Evolutionary conservation across 2,329 filamentous ascomycete species (phyloP).

Genomic region (Trichoderma sp.): DNA sequence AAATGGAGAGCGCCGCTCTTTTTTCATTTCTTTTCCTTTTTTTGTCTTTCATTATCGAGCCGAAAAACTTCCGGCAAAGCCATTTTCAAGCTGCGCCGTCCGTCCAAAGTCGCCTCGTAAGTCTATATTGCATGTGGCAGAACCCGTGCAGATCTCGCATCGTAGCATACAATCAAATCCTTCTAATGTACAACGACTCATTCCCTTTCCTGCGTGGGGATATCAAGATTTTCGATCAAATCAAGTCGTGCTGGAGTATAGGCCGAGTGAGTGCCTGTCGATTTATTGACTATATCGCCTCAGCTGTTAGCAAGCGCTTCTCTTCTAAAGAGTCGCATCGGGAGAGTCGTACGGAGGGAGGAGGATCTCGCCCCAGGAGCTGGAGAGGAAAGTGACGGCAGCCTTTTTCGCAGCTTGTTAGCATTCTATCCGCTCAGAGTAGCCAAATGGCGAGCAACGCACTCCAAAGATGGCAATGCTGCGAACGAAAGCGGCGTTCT

Average conservation of each 20-base stretch:
- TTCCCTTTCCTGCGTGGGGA: background rate
- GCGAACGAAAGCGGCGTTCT: constrained; percentile 70
- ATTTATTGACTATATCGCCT: constrained; percentile 17
- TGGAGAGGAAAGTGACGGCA: constrained; percentile 68
- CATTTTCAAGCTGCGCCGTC: background rate
- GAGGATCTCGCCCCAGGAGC: constrained; percentile 68
- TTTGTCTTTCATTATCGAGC: constrained; percentile 20
- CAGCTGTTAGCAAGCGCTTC: background rate
- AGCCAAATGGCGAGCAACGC: constrained; percentile 45
- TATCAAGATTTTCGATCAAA: constrained; percentile 1
- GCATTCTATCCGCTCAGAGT: background rate
- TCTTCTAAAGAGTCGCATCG: background rate
- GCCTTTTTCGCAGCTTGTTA: constrained; percentile 47
- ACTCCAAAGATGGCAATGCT: constrained; percentile 71
- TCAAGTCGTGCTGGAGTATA: background rate
- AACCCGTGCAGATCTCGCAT: constrained; percentile 18
- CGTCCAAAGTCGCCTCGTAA: constrained; percentile 14
- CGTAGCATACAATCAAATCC: constrained; percentile 37
- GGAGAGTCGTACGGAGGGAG: constrained; percentile 61
- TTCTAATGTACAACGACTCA: constrained; percentile 27
- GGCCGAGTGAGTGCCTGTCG: background rate
- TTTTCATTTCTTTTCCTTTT: background rate
- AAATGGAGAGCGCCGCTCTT: constrained; percentile 18
- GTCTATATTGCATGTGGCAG: constrained; percentile 17
- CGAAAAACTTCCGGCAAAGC: background rate